Evolutionary conservation across 2,329 filamentous ascomycete genomes (phyloP).

Genomic region (Penicillium sp.): DNA sequence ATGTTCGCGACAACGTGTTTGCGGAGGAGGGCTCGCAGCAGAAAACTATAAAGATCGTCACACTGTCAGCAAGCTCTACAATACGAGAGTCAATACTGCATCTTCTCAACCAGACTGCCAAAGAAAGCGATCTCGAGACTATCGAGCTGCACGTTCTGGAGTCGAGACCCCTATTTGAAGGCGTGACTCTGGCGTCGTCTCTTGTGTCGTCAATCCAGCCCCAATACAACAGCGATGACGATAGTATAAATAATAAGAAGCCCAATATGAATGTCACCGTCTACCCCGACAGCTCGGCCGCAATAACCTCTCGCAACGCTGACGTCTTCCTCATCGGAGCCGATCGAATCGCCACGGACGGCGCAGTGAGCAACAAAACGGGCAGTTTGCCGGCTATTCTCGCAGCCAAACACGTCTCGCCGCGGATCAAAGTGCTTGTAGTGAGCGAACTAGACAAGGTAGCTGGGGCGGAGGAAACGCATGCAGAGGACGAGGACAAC

Average conservation of each 20-base stretch:
- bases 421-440: constrained; percentile 49
- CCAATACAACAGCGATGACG: not conserved
- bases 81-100: constrained; percentile 50
- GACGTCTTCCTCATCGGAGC: constrained; percentile 62
- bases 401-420: constrained; percentile 49
- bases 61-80: constrained; percentile 61
- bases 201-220: constrained; percentile 17
- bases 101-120: constrained; percentile 25
- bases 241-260: not conserved
- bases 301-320: constrained; percentile 48
- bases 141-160: constrained; percentile 61
- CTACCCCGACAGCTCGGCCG: constrained; percentile 59
- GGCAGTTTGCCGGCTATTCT: constrained; percentile 59
- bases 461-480: constrained; percentile 43
- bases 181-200: constrained; percentile 47
- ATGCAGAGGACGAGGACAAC: constrained; percentile 50
- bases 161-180: constrained; percentile 64
- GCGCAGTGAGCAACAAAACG: constrained; percentile 64
- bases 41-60: constrained; percentile 51
- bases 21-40: not conserved
- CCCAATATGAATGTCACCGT: constrained; percentile 43
- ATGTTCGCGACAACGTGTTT: constrained; percentile 21
- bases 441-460: constrained; percentile 62
- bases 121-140: constrained; percentile 26
- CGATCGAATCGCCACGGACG: constrained; percentile 56